Conservation (phyloP, 192 early-diverging fungal species). For the Linnemannia zychae region DNA sequence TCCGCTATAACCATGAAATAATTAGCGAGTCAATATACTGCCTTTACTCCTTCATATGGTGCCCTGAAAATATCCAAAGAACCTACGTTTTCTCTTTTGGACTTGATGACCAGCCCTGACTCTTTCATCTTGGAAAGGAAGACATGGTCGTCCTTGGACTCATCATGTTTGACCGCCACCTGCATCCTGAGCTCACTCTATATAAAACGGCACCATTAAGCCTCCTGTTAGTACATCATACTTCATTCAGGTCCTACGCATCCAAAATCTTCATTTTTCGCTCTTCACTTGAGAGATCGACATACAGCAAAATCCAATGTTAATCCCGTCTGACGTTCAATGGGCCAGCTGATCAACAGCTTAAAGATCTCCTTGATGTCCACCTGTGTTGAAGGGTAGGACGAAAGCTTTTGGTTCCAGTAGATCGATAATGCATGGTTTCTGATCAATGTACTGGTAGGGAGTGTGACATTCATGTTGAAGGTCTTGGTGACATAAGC, state of each 20-base stretch:
- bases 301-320: slow-evolving; percentile 51
- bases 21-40: neutral
- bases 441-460: slow-evolving; percentile 55
- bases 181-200: slow-evolving; percentile 66
- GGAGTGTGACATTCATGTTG: slow-evolving; percentile 59
- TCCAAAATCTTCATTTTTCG: too few species aligned
- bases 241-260: neutral
- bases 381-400: slow-evolving; percentile 16
- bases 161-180: slow-evolving; percentile 65
- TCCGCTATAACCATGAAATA: slow-evolving; percentile 36
- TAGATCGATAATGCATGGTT: slow-evolving; percentile 57
- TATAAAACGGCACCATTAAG: too few species aligned
- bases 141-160: slow-evolving; percentile 69
- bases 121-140: slow-evolving; percentile 72
- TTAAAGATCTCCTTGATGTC: slow-evolving; percentile 76
- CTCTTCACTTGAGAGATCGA: neutral
- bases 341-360: slow-evolving; percentile 54
- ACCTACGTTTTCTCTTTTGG: slow-evolving; percentile 65
- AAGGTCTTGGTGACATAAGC: slow-evolving; percentile 45
- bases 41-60: neutral
- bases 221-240: neutral
- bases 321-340: slow-evolving; percentile 51
- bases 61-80: neutral
- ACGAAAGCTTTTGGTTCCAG: slow-evolving; percentile 27
- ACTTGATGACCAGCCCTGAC: slow-evolving; percentile 67